phyloP scores from a whole-genome alignment of 352 stramenopile species.

The Elongisporangium anandrum region DNA sequence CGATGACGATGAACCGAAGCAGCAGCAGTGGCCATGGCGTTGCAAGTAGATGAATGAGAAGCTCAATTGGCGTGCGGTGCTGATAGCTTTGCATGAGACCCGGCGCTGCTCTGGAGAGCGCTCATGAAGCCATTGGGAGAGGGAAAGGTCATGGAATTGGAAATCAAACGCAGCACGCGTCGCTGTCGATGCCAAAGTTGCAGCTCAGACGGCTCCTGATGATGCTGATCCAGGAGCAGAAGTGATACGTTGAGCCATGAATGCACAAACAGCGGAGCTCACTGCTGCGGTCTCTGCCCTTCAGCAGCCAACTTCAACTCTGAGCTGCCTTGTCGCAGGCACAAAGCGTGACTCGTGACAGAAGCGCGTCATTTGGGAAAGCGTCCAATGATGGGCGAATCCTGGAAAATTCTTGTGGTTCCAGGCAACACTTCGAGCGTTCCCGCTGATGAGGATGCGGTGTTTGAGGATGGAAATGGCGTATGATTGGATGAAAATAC shows the following conservation, averaged over 20 bases:
- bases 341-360: constrained; percentile 12
- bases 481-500: background rate
- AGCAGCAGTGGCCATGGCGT: background rate
- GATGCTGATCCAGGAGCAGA: background rate
- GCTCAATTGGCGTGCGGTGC: background rate
- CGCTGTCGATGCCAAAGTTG: background rate
- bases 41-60: background rate
- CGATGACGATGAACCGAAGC: background rate
- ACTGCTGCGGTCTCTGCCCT: background rate
- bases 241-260: background rate
- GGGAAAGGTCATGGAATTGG: background rate
- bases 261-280: background rate
- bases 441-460: background rate
- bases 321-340: constrained; percentile 1
- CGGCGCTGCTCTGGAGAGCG: background rate
- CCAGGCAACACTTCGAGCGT: background rate
- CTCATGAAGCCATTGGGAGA: background rate
- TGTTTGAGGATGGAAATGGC: background rate
- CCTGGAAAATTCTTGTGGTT: background rate
- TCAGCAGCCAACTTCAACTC: background rate
- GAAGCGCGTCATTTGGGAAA: constrained; percentile 1
- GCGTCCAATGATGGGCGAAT: background rate
- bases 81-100: background rate
- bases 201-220: background rate
- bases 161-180: background rate